Evolutionary conservation across 2,329 filamentous ascomycete genomes (phyloP).

Genomic region (Fusarium haematococcum): DNA sequence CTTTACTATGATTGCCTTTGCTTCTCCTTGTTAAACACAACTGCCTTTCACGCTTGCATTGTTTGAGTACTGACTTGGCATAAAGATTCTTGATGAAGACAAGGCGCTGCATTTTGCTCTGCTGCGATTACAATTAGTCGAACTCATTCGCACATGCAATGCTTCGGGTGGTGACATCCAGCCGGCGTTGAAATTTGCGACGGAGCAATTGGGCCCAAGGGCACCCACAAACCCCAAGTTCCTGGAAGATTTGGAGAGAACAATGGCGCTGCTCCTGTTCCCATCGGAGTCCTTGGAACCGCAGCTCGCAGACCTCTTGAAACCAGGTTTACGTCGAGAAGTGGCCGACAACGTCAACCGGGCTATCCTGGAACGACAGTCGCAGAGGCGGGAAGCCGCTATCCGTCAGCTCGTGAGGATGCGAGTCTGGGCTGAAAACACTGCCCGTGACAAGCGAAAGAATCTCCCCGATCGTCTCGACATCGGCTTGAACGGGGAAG

Average conservation of each 20-base stretch:
- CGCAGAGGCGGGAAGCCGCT: constrained; percentile 80
- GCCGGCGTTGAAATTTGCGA: constrained; percentile 87
- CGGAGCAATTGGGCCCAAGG: constrained; percentile 85
- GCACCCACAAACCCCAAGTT: constrained; percentile 86
- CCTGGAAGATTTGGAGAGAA: constrained; percentile 87
- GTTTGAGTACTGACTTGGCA: constrained; percentile 21
- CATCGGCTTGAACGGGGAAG: constrained; percentile 53
- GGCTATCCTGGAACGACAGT: constrained; percentile 82
- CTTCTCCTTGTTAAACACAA: constrained; percentile 5
- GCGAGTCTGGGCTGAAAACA: constrained; percentile 85
- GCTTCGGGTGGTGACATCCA: constrained; percentile 77
- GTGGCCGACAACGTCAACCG: constrained; percentile 93
- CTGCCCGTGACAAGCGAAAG: constrained; percentile 56
- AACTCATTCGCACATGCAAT: constrained; percentile 86
- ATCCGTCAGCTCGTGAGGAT: constrained; percentile 85
- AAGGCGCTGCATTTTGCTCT: constrained; percentile 89
- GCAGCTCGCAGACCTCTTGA: constrained; percentile 79
- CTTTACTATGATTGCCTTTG: constrained; percentile 57
- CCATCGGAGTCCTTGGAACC: constrained; percentile 82
- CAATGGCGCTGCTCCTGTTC: constrained; percentile 93
- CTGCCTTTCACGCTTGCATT: neutral
- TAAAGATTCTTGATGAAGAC: constrained; percentile 87
- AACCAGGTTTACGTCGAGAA: constrained; percentile 81
- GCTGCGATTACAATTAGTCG: constrained; percentile 90
- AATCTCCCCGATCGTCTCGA: constrained; percentile 51